Base-by-base conservation (phyloP, 345 rosid species). In the Cardiospermum halicacabum region DNA sequence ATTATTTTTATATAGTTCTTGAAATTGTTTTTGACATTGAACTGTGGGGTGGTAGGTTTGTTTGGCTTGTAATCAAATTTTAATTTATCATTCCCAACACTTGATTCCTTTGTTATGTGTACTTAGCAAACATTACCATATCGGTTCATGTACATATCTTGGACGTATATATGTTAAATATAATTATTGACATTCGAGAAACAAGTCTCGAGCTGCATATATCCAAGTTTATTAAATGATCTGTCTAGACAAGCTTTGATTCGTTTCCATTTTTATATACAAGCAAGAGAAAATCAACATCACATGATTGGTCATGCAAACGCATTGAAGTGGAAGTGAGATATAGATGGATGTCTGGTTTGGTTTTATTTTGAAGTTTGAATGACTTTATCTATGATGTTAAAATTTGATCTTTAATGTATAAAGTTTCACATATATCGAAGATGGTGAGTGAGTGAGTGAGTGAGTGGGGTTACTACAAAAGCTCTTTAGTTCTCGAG, bases 351-450 rank as follows among this genome's bases (percentile, higher is more conserved):
- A 45, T 31, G 22, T 30, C n/a, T 37, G 58, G 54, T 49, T 42
- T n/a, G n/a, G 49, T 40, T 40, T 21, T 11, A 37, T 31, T 56
- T 53, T n/a, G 18, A 53, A 47, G 51, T 47, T 55, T 59, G 70
- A 54, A 59, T 60, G n/a, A 25, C 67, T 67, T 68, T 70, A 36
- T 30, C 18, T 54, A 21, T 59, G 48, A 71, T 62, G 69, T 70
- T 49, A 61, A n/a, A 61, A 55, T 67, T 58, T 22, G 10, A 48
- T 32, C 47, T 61, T 65, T 67, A 7, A 16, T 39, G n/a, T n/a
- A 47, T 69, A 72, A 68, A 68, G 80, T 72, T 47, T 76, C 76
- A 69, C 53, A 71, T 22, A 69, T 65, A 60, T 76, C 76, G 28
- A 69, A 32, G 71, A 25, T 18, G n/a, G n/a, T n/a, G n/a, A n/a